phyloP scores from a whole-genome alignment of 202 grass and related monocot species.

The Saccharum hybrid region DNA sequence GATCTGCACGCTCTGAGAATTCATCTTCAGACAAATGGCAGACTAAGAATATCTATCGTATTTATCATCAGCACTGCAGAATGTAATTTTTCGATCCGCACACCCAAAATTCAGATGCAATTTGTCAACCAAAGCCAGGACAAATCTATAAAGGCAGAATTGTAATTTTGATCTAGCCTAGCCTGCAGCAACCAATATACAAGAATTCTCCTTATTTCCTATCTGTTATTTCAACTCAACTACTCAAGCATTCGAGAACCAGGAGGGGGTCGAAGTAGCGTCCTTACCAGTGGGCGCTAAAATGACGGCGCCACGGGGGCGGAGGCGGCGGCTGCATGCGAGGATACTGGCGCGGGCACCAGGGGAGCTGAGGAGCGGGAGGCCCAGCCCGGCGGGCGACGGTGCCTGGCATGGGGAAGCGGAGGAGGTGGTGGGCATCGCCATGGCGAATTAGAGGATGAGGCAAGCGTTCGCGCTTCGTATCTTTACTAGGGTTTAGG shows the following conservation, averaged over 20 bases:
- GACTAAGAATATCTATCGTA: no score
- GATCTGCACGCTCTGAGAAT: not conserved
- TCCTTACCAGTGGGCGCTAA: not conserved
- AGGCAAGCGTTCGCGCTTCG: not conserved
- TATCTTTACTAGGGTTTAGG: slow-evolving; percentile 26
- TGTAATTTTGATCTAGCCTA: no score
- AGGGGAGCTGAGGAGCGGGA: slow-evolving; percentile 29
- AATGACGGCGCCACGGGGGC: not conserved
- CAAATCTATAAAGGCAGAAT: no score
- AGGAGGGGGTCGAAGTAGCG: not conserved
- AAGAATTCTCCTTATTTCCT: not conserved
- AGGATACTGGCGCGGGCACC: not conserved
- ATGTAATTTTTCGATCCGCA: no score
- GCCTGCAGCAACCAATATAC: not conserved
- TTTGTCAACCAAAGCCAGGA: no score
- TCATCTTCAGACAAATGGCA: not conserved
- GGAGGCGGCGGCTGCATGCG: slow-evolving; percentile 18
- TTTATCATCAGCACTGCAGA: no score
- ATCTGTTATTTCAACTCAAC: not conserved
- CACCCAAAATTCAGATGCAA: no score
- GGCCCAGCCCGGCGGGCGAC: slow-evolving; percentile 26
- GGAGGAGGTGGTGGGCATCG: slow-evolving; percentile 39
- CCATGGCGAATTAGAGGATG: slow-evolving; percentile 30
- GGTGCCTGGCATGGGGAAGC: slow-evolving; percentile 29
- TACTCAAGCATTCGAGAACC: not conserved